Conservation (phyloP, 2,329 filamentous ascomycete genomes). For the Stachybotrys chlorohalonatus region DNA sequence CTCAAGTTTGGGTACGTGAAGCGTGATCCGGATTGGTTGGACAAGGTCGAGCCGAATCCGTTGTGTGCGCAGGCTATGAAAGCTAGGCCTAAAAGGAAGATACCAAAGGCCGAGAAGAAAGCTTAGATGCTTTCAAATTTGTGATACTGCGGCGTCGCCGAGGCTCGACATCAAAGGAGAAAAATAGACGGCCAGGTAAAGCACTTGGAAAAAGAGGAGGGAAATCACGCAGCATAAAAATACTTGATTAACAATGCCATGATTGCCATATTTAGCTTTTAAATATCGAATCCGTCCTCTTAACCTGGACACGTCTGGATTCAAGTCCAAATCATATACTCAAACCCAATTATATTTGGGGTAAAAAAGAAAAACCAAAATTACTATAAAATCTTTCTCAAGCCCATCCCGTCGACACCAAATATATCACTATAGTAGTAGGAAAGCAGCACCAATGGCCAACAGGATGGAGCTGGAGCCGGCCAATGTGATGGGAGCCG, state of each 20-base stretch:
- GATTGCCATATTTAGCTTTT: neutral
- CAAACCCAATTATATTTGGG: neutral
- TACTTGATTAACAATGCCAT: neutral
- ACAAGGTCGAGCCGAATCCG: conserved; percentile 49
- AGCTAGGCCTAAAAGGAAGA: conserved; percentile 10
- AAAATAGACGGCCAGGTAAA: too few relatives aligned
- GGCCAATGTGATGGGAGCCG: conserved; percentile 20
- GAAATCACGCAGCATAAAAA: neutral
- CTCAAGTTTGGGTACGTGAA: conserved; percentile 67
- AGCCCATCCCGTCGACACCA: neutral
- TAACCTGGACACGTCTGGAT: conserved; percentile 1
- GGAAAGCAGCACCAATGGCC: conserved; percentile 30
- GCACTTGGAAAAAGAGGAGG: too few relatives aligned
- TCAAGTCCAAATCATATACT: neutral
- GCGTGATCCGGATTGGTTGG: conserved; percentile 50
- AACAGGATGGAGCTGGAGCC: conserved; percentile 33
- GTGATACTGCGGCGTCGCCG: too few relatives aligned
- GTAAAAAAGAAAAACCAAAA: neutral
- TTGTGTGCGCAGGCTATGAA: conserved; percentile 66
- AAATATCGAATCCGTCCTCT: conserved; percentile 1
- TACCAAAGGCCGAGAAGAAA: conserved; percentile 15
- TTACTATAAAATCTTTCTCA: conserved; percentile 4
- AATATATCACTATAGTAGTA: conserved; percentile 25
- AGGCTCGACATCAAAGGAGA: too few relatives aligned
- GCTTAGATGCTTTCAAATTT: neutral